Base-by-base conservation (phyloP, 352 stramenopile genomes). In the Phytopythium litorale region DNA sequence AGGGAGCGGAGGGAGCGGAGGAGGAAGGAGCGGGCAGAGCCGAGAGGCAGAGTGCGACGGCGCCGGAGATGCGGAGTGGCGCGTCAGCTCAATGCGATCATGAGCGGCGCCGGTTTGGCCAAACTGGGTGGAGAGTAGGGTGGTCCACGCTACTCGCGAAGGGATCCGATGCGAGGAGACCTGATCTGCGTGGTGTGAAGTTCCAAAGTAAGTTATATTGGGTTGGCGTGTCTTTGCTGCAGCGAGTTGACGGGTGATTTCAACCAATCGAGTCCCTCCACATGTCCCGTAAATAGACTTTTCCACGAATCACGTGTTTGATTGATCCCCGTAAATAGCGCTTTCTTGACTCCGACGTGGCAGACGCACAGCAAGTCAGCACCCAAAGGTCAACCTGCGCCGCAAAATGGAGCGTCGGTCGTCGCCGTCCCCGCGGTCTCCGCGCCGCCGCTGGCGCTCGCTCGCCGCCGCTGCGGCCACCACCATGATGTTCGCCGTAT, bases 391-490 rank as follows among this genome's bases (percentile, higher is more conserved):
- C 42, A 48, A 48, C 19, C 21, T 23, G 7, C 25, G 42, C 8
- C 18, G 42, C 7, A 48, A 13, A 11, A 52, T 52, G 46, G 46
- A 18, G 21, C 33, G 11, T 12, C 4, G 21, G 46, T 35, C 46
- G 23, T 23, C 23, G 46, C 9, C 43, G 7, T 33, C 46, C 30
- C 12, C 18, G 46, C 23, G 21, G 23, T 33, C 21, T 12, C 46
- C 23, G 46, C 46, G 23, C 12, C 46, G 46, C 46, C 46, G 46
- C 46, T 52, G 46, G 46, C 46, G 46, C 46, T 52, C 46, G 9
- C 46, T 52, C 46, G 46, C 21, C 9, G 43, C 43, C 23, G 23
- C 46, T 0, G 23, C 21, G 45, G 21, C 9, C 45, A 51, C 45
- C 45, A 21, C n/a, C 21, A 19, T 32, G 45, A n/a, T 51, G 19